phyloP scores from a whole-genome alignment of 805 yeast species.

The Candida oleophila region DNA sequence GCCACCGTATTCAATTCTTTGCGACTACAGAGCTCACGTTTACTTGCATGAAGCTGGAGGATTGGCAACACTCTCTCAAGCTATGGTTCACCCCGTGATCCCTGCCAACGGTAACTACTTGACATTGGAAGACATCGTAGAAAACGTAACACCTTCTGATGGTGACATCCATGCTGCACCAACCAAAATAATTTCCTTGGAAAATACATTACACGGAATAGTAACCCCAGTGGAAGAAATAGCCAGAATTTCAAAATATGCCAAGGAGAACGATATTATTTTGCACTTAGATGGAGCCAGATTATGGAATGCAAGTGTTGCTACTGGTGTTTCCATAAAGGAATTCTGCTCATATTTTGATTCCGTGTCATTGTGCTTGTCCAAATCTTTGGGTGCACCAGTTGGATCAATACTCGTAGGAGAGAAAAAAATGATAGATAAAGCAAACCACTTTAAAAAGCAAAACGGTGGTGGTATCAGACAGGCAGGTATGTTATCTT shows the following conservation, averaged over 20 bases:
- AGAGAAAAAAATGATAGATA: conserved; percentile 26
- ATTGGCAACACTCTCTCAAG: conserved; percentile 41
- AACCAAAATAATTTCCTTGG: conserved; percentile 42
- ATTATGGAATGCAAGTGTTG: conserved; percentile 43
- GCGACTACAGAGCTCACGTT: conserved; percentile 39
- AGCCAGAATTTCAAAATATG: conserved; percentile 31
- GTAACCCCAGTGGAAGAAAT: conserved; percentile 41
- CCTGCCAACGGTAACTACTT: conserved; percentile 36
- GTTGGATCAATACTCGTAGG: conserved; percentile 42
- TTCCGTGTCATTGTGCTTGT: conserved; percentile 42
- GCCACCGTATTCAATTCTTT: conserved; percentile 41
- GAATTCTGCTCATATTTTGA: conserved; percentile 41
- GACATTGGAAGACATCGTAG: conserved; percentile 36
- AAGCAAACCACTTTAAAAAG: conserved; percentile 45
- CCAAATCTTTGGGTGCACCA: conserved; percentile 45
- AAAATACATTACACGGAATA: conserved; percentile 44
- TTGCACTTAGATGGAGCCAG: conserved; percentile 46
- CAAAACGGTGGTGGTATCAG: conserved; percentile 47
- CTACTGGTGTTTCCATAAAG: conserved; percentile 37
- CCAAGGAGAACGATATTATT: conserved; percentile 30
- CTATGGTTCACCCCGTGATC: conserved; percentile 37
- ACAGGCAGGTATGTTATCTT: conserved; percentile 40
- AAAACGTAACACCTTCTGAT: conserved; percentile 39
- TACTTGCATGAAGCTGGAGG: conserved; percentile 43
- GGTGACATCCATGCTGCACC: conserved; percentile 47